phyloP scores from a whole-genome alignment of 164 flowering plant genomes.

The Chloranthus sessilifolius region DNA sequence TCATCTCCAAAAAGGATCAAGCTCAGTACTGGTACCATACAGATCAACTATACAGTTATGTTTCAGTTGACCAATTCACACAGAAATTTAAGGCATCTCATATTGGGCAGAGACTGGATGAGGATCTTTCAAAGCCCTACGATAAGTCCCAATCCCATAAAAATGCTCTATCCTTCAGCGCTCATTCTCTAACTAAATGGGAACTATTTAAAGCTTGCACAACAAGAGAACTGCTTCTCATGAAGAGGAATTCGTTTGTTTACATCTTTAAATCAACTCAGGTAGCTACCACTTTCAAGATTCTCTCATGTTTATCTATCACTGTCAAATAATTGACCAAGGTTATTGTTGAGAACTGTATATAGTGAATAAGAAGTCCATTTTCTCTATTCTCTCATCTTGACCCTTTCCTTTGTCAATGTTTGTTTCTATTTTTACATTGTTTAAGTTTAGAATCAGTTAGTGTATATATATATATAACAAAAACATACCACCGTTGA shows the following conservation, averaged over 20 bases:
- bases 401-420: too few relatives aligned
- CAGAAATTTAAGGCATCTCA: slow-evolving; percentile 29
- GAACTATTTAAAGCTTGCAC: slow-evolving; percentile 54
- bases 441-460: too few relatives aligned
- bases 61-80: slow-evolving; percentile 35
- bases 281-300: slow-evolving; percentile 13
- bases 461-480: too few relatives aligned
- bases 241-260: slow-evolving; percentile 57
- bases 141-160: slow-evolving; percentile 35
- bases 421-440: too few relatives aligned
- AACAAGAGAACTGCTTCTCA: slow-evolving; percentile 48
- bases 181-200: slow-evolving; percentile 41
- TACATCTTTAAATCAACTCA: slow-evolving; percentile 44
- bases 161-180: slow-evolving; percentile 34
- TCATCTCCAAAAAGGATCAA: slow-evolving; percentile 62
- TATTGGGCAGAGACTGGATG: slow-evolving; percentile 32
- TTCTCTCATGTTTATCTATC: not conserved
- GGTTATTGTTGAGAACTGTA: too few relatives aligned
- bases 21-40: slow-evolving; percentile 44
- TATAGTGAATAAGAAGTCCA: too few relatives aligned
- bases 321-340: too few relatives aligned
- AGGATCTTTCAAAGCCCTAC: slow-evolving; percentile 33
- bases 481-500: too few relatives aligned
- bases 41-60: slow-evolving; percentile 36
- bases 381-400: too few relatives aligned